These are phyloP conservation scores for Leptographium flavum DNA, from an alignment of 2,329 filamentous ascomycete genomes.

Conservation along the genomic window DNA sequence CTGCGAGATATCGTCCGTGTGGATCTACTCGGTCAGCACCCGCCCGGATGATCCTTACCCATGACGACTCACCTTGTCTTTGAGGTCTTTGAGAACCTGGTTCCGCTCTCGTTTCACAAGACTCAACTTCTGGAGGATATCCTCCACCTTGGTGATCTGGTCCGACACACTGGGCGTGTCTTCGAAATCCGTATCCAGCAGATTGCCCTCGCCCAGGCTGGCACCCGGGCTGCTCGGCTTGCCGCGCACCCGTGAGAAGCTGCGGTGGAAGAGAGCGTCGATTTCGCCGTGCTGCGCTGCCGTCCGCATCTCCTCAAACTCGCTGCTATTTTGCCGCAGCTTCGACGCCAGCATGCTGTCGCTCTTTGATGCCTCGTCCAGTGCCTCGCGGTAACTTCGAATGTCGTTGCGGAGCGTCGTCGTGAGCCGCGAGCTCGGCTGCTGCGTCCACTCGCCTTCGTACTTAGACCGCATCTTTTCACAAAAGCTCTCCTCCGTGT, in stretches of 20 bases:
- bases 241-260: slow-evolving; percentile 63
- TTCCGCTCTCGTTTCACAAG: slow-evolving; percentile 82
- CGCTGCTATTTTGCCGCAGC: slow-evolving; percentile 68
- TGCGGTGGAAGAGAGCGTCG: slow-evolving; percentile 77
- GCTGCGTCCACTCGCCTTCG: slow-evolving; percentile 89
- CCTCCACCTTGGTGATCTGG: slow-evolving; percentile 79
- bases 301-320: slow-evolving; percentile 90
- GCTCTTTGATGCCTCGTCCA: slow-evolving; percentile 79
- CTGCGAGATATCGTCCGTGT: slow-evolving; percentile 93
- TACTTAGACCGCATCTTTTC: slow-evolving; percentile 99
- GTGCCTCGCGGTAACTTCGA: slow-evolving; percentile 70
- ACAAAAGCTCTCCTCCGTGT: slow-evolving; percentile 95
- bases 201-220: slow-evolving; percentile 57
- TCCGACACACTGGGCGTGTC: slow-evolving; percentile 74
- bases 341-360: slow-evolving; percentile 75
- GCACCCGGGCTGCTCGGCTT: slow-evolving; percentile 45
- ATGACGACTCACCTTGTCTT: slow-evolving; percentile 63
- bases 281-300: slow-evolving; percentile 78
- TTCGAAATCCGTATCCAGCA: slow-evolving; percentile 85
- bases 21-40: slow-evolving; percentile 42
- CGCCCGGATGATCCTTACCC: not conserved
- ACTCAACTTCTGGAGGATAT: slow-evolving; percentile 79
- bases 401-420: slow-evolving; percentile 79
- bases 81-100: slow-evolving; percentile 89
- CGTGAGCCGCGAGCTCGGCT: slow-evolving; percentile 82